Evolutionary conservation across 805 yeast species (phyloP).

Genomic region (Metschnikowia cerradonensis): DNA sequence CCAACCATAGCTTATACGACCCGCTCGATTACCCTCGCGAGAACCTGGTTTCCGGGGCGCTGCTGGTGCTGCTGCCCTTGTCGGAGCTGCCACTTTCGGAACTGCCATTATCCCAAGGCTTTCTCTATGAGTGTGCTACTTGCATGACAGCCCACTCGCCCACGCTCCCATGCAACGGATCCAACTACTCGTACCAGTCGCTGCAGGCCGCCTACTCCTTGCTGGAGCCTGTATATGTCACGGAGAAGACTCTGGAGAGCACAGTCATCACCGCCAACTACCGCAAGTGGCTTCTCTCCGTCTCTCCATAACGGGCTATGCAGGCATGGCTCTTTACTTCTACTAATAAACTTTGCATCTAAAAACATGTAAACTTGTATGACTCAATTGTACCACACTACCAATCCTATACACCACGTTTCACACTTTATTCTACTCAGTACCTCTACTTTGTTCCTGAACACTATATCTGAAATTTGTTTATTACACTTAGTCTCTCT

Average conservation of each 20-base stretch:
- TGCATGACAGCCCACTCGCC: constrained; percentile 18
- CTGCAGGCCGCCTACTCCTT: constrained; percentile 1
- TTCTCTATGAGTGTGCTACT: constrained; percentile 18
- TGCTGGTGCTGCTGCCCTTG: background rate
- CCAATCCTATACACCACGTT: too few species aligned
- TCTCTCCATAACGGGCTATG: constrained; percentile 12
- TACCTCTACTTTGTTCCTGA: too few species aligned
- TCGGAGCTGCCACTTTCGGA: background rate
- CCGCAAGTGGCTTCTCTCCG: constrained; percentile 21
- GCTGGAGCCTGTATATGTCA: constrained; percentile 11
- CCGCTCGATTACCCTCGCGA: background rate
- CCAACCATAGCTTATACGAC: background rate
- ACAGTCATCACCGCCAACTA: constrained; percentile 18
- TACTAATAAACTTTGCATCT: background rate
- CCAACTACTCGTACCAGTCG: constrained; percentile 9
- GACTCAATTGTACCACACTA: too few species aligned
- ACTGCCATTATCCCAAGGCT: constrained; percentile 1
- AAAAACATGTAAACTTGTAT: background rate
- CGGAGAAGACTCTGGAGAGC: constrained; percentile 11
- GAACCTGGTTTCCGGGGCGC: background rate
- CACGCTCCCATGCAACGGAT: constrained; percentile 11
- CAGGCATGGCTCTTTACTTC: background rate
- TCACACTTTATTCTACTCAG: too few species aligned
- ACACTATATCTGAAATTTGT: background rate
- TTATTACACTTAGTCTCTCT: constrained; percentile 16